These are phyloP conservation scores for Fusarium annulatum DNA, from an alignment of 2,329 filamentous ascomycete species.

Conservation along the genomic window DNA sequence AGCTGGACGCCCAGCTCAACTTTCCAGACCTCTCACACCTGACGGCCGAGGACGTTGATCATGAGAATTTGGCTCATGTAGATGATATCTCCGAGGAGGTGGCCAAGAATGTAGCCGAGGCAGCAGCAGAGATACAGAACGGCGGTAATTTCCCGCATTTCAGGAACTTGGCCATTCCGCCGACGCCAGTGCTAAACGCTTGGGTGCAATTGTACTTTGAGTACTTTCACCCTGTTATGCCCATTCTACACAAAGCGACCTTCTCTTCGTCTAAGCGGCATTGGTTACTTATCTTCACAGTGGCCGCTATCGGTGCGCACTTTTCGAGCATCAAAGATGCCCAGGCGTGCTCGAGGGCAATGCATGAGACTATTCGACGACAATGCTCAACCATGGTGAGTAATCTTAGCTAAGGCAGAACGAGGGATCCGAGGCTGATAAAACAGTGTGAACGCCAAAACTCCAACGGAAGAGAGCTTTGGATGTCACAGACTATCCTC, in stretches of 20 bases:
- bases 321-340: slow-evolving; percentile 1
- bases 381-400: not conserved
- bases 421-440: not conserved
- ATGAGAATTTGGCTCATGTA: slow-evolving; percentile 3
- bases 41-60: not conserved
- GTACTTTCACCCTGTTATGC: slow-evolving; percentile 1
- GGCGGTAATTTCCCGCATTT: not conserved
- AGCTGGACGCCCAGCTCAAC: slow-evolving; percentile 1
- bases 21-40: not conserved
- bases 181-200: not conserved
- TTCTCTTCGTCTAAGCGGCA: slow-evolving; percentile 2
- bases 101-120: not conserved
- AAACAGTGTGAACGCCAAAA: slow-evolving; percentile 4
- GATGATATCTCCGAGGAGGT: not conserved
- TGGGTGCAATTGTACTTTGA: slow-evolving; percentile 13
- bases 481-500: slow-evolving; percentile 6
- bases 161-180: not conserved
- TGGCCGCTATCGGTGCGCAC: slow-evolving; percentile 3
- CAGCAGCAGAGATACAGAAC: not conserved
- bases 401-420: not conserved
- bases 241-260: slow-evolving; percentile 1
- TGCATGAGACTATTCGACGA: slow-evolving; percentile 5
- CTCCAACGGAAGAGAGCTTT: slow-evolving; percentile 1
- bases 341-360: not conserved
- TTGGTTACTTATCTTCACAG: slow-evolving; percentile 6